Base-by-base conservation (phyloP, 305 asterid genomes). In the Rubia peregrina region DNA sequence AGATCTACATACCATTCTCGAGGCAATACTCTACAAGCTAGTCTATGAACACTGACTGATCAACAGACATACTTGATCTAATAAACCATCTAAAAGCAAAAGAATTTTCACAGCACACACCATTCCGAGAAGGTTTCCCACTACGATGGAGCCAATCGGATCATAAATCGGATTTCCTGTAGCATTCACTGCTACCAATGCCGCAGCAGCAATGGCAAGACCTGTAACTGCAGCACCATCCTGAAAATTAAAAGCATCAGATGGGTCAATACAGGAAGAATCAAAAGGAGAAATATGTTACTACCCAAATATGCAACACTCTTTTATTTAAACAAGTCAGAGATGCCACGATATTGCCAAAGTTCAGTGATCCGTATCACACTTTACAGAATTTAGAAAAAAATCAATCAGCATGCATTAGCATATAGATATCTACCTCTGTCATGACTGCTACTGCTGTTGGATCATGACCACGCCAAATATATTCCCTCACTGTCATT, bases 401-500 rank as follows among this genome's bases (percentile, higher is more conserved):
- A 59, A 13, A 30, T 12, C 14, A 33, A 41, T 24, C n/a, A 22
- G 59, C 43, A 41, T 24, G 33, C 17, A 9, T 41, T 19, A 13
- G 38, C 42, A 36, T 36, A 14, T 59, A 21, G 36, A 22, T 33
- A 33, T 36, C 80, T 73, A 94, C 99, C 99, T 94, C 98, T 76
- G 99, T 91, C 99, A 94, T 94, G 78, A 94, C 99, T 67, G 98
- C 99, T 77, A 94, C 99, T 72, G 97, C 78, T 26, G 98, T 94
- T 67, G 99, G 99, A 80, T 94, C 99, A 79, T 94, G 99, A 73
- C 99, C 99, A 72, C 99, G 92, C 99, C 99, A 94, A 60, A 94
- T 86, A 82, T 94, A 94, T 75, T 94, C 99, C 75, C 90, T 87
- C 80, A 94, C 86, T 70, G 63, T 88, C 99, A 94, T 89, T 77